Evolutionary conservation across 768 basidiomycete genomes (phyloP).

Genomic region (Tephrocybe sp.): DNA sequence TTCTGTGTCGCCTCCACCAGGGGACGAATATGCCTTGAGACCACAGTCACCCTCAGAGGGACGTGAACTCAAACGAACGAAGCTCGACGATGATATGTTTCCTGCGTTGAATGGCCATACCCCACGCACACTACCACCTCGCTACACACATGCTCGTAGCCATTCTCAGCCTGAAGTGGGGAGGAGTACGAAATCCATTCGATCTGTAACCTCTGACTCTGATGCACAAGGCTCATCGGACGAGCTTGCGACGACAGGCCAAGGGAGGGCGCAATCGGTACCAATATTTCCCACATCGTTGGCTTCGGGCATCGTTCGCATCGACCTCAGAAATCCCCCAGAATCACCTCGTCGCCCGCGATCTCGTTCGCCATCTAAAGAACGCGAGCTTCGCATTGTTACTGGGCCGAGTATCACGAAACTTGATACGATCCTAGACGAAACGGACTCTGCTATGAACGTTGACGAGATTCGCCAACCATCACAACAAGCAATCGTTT

Average conservation of each 20-base stretch:
- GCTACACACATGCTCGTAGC: conserved; percentile 30
- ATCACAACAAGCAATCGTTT: conserved; percentile 12
- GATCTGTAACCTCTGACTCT: conserved; percentile 27
- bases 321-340: conserved; percentile 45
- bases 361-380: conserved; percentile 46
- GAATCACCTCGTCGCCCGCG: conserved; percentile 38
- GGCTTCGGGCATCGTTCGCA: conserved; percentile 26
- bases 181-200: conserved; percentile 23
- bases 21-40: conserved; percentile 27
- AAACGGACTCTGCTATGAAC: conserved; percentile 20
- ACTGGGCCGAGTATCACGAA: conserved; percentile 17
- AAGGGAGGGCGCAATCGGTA: conserved; percentile 45
- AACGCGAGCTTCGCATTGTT: conserved; percentile 30
- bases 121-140: conserved; percentile 9
- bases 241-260: conserved; percentile 18
- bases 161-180: conserved; percentile 32
- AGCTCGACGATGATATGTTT: conserved; percentile 24
- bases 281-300: conserved; percentile 36
- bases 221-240: conserved; percentile 13
- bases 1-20: conserved; percentile 36
- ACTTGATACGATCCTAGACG: conserved; percentile 22
- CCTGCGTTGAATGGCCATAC: conserved; percentile 10
- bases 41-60: conserved; percentile 26
- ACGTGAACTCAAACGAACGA: conserved; percentile 37
- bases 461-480: conserved; percentile 20